Percentiles rank a stretch among this genome's conserved stretches.
These are phyloP conservation scores for Suillus alpinus DNA, from an alignment of 768 basidiomycete genomes.

Conservation along the genomic window DNA sequence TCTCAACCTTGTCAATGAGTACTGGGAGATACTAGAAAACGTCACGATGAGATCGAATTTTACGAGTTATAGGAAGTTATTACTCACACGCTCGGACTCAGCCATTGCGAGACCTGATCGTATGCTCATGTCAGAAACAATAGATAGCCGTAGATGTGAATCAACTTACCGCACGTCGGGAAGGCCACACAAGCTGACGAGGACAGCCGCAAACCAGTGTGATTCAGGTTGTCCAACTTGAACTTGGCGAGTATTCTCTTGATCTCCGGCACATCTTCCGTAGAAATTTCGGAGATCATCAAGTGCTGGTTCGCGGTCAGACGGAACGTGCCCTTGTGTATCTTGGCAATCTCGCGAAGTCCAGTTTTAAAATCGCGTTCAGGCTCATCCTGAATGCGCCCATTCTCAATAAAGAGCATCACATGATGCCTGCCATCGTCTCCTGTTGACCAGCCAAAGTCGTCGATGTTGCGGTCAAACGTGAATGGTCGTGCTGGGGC, in stretches of 20 bases:
- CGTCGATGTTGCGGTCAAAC: conserved; percentile 89
- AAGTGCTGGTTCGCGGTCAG: conserved; percentile 96
- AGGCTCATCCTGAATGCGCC: conserved; percentile 93
- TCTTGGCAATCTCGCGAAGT: conserved; percentile 86
- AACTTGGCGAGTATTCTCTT: conserved; percentile 79
- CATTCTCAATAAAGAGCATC: conserved; percentile 95
- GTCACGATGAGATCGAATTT: conserved; percentile 26
- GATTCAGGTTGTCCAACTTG: conserved; percentile 84
- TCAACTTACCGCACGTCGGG: conserved; percentile 77
- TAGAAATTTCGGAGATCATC: conserved; percentile 77
- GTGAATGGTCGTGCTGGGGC: conserved; percentile 70
- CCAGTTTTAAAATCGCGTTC: conserved; percentile 90
- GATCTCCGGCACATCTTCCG: conserved; percentile 72
- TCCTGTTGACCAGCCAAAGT: conserved; percentile 91
- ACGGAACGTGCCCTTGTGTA: conserved; percentile 93
- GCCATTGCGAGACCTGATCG: conserved; percentile 68
- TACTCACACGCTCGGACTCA: conserved; percentile 65
- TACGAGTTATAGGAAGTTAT: not conserved
- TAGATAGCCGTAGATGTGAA: not conserved
- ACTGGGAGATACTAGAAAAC: conserved; percentile 80
- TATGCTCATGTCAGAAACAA: conserved; percentile 1
- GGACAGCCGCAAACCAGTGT: conserved; percentile 77
- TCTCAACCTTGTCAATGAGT: conserved; percentile 91
- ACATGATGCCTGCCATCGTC: conserved; percentile 89
- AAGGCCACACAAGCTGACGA: conserved; percentile 97